Evolutionary conservation across 2,329 filamentous ascomycete genomes (phyloP).

Genomic region (Penicillium glabrum): DNA sequence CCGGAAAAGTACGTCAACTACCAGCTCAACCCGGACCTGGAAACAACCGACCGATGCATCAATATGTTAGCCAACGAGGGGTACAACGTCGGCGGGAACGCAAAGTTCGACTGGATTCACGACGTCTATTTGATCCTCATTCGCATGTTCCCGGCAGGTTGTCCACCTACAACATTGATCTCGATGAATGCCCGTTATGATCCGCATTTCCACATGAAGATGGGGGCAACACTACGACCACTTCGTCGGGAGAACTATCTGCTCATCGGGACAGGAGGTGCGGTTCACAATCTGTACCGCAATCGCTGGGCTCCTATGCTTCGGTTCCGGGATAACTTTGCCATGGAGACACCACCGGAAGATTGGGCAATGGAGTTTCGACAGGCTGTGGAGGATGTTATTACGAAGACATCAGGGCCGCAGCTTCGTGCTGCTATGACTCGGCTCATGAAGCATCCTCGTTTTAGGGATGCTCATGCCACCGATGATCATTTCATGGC

Average conservation of each 20-base stretch:
- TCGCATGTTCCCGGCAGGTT: slow-evolving; percentile 66
- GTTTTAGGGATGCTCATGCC: slow-evolving; percentile 65
- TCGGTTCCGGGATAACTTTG: slow-evolving; percentile 62
- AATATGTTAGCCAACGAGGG: slow-evolving; percentile 52
- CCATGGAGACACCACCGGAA: slow-evolving; percentile 59
- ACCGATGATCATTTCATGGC: slow-evolving; percentile 72
- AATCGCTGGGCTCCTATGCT: slow-evolving; percentile 67
- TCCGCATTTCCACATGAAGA: slow-evolving; percentile 56
- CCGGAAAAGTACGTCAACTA: slow-evolving; percentile 65
- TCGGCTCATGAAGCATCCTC: slow-evolving; percentile 67
- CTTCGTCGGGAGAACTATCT: slow-evolving; percentile 58
- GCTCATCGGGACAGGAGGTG: slow-evolving; percentile 61
- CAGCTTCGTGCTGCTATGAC: slow-evolving; percentile 56
- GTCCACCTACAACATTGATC: slow-evolving; percentile 64
- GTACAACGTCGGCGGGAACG: slow-evolving; percentile 55
- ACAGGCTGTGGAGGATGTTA: slow-evolving; percentile 62
- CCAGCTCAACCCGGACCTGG: slow-evolving; percentile 60
- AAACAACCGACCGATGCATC: slow-evolving; percentile 52
- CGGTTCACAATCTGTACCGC: slow-evolving; percentile 70
- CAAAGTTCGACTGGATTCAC: slow-evolving; percentile 69
- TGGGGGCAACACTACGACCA: slow-evolving; percentile 58
- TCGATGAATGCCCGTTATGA: slow-evolving; percentile 57
- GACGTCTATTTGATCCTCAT: slow-evolving; percentile 69
- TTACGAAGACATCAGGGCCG: slow-evolving; percentile 57
- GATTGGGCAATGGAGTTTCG: slow-evolving; percentile 64